Base-by-base conservation (phyloP, 305 asterid genomes). In the Fraxinus sp. region DNA sequence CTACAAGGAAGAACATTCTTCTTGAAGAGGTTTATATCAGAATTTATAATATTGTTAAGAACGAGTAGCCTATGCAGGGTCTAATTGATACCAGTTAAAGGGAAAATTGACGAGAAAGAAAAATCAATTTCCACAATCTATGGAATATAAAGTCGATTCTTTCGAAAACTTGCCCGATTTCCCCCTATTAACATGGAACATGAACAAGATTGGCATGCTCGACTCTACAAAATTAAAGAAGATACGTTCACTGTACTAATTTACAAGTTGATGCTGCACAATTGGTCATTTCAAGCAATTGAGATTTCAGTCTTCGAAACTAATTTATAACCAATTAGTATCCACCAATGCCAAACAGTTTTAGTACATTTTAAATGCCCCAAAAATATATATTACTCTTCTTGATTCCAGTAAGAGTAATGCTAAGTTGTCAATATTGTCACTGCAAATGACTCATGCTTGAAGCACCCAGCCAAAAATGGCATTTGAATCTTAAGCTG, bases 401-500 rank as follows among this genome's bases (percentile, higher is more conserved):
- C 36, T 35, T 64, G 11, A 78, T 77, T 79, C 79, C 80, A 73
- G 86, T 76, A 74, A 57, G 72, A 41, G 8, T 64, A 66, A 26
- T 66, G 33, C 36, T 10, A 28, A 28, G 74, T 9, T 24, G 74
- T 68, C 33, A 68, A 68, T 68, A 26, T 28, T 66, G 36, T 11
- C 85, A 28, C 70, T 72, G 26, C 68, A 64, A 71, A 32, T 62
- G 66, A 44, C 76, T 24, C 78, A 52, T 22, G 24, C 77, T 68
- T 28, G 22, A 13, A 13, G 30, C 22, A 64, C 76, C 44, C 68
- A 26, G 39, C 74, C 75, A 59, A 3, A 78, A 22, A 78, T 71
- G 84, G 83, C 80, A 80, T 62, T 24, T 78, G 66, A 68, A 78
- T 52, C 41, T 77, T 83, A 81, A 83, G 77, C 86, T 77, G 79